Evolutionary conservation across 1,284 basidiomycete genomes (phyloP).

Genomic region (Moniliophthora roreri): DNA sequence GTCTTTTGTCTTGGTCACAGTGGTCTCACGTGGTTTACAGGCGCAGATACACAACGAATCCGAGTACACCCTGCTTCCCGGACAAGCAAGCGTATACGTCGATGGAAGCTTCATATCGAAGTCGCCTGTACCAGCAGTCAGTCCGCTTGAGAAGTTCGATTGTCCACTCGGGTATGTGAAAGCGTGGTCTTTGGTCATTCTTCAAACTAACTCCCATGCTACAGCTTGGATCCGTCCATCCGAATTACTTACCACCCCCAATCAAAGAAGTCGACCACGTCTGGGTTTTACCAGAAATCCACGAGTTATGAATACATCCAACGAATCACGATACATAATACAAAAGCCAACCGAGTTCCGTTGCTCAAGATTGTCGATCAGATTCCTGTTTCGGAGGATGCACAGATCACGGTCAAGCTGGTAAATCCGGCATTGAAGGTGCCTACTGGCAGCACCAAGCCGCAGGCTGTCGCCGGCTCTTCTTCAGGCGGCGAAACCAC

Average conservation of each 20-base stretch:
- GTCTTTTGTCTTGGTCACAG: neutral
- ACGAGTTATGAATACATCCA: constrained; percentile 25
- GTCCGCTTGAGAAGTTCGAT: constrained; percentile 27
- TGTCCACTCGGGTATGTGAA: constrained; percentile 11
- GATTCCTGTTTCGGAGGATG: constrained; percentile 33
- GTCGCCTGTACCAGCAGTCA: constrained; percentile 30
- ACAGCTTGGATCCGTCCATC: constrained; percentile 23
- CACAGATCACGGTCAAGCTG: constrained; percentile 27
- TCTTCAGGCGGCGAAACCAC: neutral
- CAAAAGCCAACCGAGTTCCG: constrained; percentile 25
- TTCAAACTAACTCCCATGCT: neutral
- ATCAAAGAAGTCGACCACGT: constrained; percentile 24
- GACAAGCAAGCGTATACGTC: constrained; percentile 36
- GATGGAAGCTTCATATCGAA: constrained; percentile 37
- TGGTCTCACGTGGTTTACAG: constrained; percentile 19
- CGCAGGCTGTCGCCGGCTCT: neutral
- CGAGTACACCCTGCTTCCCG: constrained; percentile 34
- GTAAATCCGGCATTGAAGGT: constrained; percentile 20
- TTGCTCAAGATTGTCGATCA: constrained; percentile 32
- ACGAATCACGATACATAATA: constrained; percentile 31
- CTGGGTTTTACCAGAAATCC: constrained; percentile 20
- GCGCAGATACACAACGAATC: constrained; percentile 37
- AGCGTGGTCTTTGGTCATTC: neutral
- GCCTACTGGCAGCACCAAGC: constrained; percentile 4
- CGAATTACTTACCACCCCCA: constrained; percentile 25